These are phyloP conservation scores for Ogataea henricii DNA, from an alignment of 805 yeast species.

Conservation along the genomic window DNA sequence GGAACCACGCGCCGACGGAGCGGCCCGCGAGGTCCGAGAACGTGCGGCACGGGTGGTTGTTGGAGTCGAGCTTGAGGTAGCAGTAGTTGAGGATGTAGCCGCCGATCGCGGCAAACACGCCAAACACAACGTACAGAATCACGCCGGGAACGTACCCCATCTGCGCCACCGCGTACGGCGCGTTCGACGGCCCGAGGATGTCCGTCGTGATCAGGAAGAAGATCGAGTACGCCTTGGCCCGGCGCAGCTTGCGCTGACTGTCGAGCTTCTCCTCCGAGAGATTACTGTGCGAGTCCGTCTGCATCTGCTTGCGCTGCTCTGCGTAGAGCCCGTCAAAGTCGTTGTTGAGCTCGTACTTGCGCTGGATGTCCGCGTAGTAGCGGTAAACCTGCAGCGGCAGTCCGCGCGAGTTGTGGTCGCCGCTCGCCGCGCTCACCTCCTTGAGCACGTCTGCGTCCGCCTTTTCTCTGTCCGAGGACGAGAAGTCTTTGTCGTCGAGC, in stretches of 20 bases:
- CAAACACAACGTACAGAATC: conserved; percentile 43
- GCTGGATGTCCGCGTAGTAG: conserved; percentile 17
- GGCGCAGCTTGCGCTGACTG: conserved; percentile 12
- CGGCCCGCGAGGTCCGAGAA: conserved; percentile 46
- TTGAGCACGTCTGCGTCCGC: background rate
- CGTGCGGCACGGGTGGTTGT: conserved; percentile 44
- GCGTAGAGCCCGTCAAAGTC: conserved; percentile 15
- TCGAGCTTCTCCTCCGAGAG: conserved; percentile 14
- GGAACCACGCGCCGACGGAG: conserved; percentile 37
- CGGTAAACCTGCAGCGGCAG: conserved; percentile 14
- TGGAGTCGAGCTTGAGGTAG: conserved; percentile 42
- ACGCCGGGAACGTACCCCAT: conserved; percentile 49
- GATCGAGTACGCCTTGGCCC: conserved; percentile 30
- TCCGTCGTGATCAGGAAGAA: conserved; percentile 51
- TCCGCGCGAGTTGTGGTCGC: conserved; percentile 10
- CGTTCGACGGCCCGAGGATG: conserved; percentile 48
- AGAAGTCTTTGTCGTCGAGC: background rate
- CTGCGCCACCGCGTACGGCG: conserved; percentile 47
- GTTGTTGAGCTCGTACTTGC: conserved; percentile 8
- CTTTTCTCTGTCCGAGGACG: conserved; percentile 1
- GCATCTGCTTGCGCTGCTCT: conserved; percentile 12
- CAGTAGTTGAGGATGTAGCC: conserved; percentile 41
- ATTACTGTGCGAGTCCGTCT: conserved; percentile 9
- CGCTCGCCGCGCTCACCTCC: background rate
- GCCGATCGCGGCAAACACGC: conserved; percentile 43